Conservation (phyloP, 2,329 filamentous ascomycete genomes). For the Onygenales sp. region DNA sequence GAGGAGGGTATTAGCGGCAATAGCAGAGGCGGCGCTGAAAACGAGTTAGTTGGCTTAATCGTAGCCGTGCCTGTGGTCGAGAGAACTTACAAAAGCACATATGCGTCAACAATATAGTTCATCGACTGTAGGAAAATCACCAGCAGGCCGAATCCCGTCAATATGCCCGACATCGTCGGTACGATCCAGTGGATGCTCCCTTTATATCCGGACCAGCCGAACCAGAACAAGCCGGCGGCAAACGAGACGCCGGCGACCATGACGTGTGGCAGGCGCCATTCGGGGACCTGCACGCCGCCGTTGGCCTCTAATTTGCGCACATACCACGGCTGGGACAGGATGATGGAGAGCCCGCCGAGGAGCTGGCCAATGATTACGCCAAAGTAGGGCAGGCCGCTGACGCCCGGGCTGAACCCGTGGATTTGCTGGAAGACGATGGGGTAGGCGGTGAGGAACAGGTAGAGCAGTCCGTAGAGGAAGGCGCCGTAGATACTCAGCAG, state of each 20-base stretch:
- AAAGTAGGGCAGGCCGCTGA: slow-evolving; percentile 37
- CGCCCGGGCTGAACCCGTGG: slow-evolving; percentile 16
- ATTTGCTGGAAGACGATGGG: slow-evolving; percentile 22
- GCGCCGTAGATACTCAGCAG: slow-evolving; percentile 30
- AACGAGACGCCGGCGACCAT: slow-evolving; percentile 38
- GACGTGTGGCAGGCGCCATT: slow-evolving; percentile 38
- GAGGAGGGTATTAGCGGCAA: slow-evolving; percentile 42
- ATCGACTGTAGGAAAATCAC: slow-evolving; percentile 40
- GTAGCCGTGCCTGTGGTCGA: neutral
- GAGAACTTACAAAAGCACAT: slow-evolving; percentile 19
- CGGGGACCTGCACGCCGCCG: slow-evolving; percentile 25
- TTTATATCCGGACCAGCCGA: slow-evolving; percentile 32
- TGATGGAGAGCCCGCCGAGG: slow-evolving; percentile 30
- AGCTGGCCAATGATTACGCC: slow-evolving; percentile 35
- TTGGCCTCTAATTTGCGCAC: slow-evolving; percentile 25
- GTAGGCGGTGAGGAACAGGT: slow-evolving; percentile 26
- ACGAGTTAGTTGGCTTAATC: neutral
- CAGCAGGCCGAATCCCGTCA: slow-evolving; percentile 41
- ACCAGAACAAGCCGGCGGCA: slow-evolving; percentile 34
- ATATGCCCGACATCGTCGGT: slow-evolving; percentile 30
- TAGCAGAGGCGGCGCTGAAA: slow-evolving; percentile 38
- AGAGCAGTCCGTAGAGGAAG: slow-evolving; percentile 25
- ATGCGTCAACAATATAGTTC: slow-evolving; percentile 35
- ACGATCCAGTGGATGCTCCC: slow-evolving; percentile 30
- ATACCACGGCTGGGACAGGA: slow-evolving; percentile 31